phyloP scores from a whole-genome alignment of 805 yeast species.

The Candida nemodendra region DNA sequence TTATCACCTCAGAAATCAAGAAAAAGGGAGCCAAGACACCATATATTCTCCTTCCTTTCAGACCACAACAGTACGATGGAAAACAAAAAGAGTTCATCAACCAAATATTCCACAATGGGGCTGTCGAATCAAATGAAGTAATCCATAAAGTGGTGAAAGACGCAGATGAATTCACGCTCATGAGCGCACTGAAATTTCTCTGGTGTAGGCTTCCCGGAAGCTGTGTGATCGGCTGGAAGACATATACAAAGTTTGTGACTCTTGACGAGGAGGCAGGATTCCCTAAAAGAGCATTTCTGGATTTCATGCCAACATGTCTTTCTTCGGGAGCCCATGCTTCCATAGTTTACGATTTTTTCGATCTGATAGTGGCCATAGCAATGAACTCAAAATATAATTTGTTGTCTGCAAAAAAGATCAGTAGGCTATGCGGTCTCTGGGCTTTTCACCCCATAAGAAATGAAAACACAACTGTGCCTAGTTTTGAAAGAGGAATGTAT shows the following conservation, averaged over 20 bases:
- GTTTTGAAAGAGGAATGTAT: conserved; percentile 67
- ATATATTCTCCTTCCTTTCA: conserved; percentile 69
- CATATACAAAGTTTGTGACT: conserved; percentile 66
- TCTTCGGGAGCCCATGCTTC: conserved; percentile 86
- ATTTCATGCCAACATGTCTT: conserved; percentile 80
- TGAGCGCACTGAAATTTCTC: conserved; percentile 72
- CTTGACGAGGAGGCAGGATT: conserved; percentile 63
- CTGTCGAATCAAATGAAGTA: conserved; percentile 41
- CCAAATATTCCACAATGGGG: conserved; percentile 54
- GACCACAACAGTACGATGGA: conserved; percentile 65
- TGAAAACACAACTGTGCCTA: conserved; percentile 37
- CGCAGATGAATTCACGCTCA: conserved; percentile 68
- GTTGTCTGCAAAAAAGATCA: conserved; percentile 74
- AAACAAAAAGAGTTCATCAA: conserved; percentile 58
- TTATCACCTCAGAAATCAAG: conserved; percentile 71
- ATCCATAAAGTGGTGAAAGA: conserved; percentile 44
- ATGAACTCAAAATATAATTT: conserved; percentile 77
- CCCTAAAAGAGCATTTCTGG: conserved; percentile 72
- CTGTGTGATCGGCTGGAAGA: conserved; percentile 84
- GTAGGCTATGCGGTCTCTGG: conserved; percentile 85
- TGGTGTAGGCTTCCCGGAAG: conserved; percentile 84
- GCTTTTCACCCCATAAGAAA: conserved; percentile 53
- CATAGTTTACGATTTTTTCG: conserved; percentile 84
- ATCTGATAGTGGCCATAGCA: conserved; percentile 71
- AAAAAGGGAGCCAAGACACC: conserved; percentile 65